phyloP scores from a whole-genome alignment of 805 yeast genomes.

The Candida jianshihensis region DNA sequence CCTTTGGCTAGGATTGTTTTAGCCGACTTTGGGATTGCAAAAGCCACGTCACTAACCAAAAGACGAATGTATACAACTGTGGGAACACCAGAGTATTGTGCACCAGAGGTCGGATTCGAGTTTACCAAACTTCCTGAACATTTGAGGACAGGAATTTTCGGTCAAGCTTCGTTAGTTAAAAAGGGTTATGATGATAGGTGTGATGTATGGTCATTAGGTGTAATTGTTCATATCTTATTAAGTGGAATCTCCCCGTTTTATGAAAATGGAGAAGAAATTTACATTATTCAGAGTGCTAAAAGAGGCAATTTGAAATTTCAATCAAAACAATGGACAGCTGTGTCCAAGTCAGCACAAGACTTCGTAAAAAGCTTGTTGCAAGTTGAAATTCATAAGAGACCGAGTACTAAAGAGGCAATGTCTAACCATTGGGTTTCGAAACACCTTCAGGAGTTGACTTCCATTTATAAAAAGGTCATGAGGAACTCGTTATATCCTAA shows the following conservation, averaged over 20 bases:
- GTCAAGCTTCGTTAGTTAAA: slow-evolving; percentile 10
- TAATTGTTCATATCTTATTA: slow-evolving; percentile 49
- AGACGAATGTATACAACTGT: slow-evolving; percentile 43
- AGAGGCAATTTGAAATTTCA: slow-evolving; percentile 34
- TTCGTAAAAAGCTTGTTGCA: slow-evolving; percentile 36
- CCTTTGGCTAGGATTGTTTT: slow-evolving; percentile 47
- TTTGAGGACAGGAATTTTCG: slow-evolving; percentile 17
- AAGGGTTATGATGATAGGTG: slow-evolving; percentile 49
- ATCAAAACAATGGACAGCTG: slow-evolving; percentile 33
- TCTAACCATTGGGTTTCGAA: slow-evolving; percentile 40
- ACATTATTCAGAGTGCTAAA: slow-evolving; percentile 36
- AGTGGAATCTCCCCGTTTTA: slow-evolving; percentile 64
- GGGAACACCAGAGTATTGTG: slow-evolving; percentile 66
- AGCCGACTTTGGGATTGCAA: slow-evolving; percentile 66
- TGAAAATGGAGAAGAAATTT: slow-evolving; percentile 34
- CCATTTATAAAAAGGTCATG: slow-evolving; percentile 29
- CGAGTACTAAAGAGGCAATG: slow-evolving; percentile 33
- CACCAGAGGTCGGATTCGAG: slow-evolving; percentile 59
- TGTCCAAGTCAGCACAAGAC: slow-evolving; percentile 36
- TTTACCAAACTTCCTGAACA: slow-evolving; percentile 24
- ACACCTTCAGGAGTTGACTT: slow-evolving; percentile 29
- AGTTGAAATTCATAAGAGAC: slow-evolving; percentile 32
- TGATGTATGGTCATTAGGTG: slow-evolving; percentile 67
- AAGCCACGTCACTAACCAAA: slow-evolving; percentile 21
- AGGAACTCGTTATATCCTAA: neutral